Evolutionary conservation across 2,329 filamentous ascomycete species (phyloP).

Genomic region (Epichloe hybrida): DNA sequence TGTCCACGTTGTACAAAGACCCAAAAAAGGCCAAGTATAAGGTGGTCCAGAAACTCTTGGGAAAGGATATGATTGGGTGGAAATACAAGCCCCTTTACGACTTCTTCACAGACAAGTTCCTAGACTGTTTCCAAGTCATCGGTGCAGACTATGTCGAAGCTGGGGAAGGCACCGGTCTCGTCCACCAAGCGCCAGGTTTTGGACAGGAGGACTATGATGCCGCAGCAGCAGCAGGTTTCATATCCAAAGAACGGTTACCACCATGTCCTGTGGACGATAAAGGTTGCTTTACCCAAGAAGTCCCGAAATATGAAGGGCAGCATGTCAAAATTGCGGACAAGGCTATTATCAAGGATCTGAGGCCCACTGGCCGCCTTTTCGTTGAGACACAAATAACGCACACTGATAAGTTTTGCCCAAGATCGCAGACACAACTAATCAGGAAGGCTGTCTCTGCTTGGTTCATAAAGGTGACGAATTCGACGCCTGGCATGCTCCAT

Average conservation of each 20-base stretch:
- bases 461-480: slow-evolving; percentile 14
- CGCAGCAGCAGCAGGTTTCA: slow-evolving; percentile 49
- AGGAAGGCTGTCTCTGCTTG: slow-evolving; percentile 15
- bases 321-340: slow-evolving; percentile 16
- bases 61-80: slow-evolving; percentile 56
- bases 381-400: slow-evolving; percentile 12
- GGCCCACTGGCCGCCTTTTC: slow-evolving; percentile 11
- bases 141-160: slow-evolving; percentile 59
- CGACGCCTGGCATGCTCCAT: slow-evolving; percentile 11
- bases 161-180: slow-evolving; percentile 61
- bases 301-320: slow-evolving; percentile 13
- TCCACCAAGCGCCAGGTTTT: slow-evolving; percentile 62
- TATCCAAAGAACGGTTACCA: slow-evolving; percentile 46
- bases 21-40: slow-evolving; percentile 69
- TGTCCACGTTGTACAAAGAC: slow-evolving; percentile 52
- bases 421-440: slow-evolving; percentile 16
- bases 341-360: slow-evolving; percentile 13
- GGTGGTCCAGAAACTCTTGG: slow-evolving; percentile 52
- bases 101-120: slow-evolving; percentile 60
- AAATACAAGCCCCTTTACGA: slow-evolving; percentile 59
- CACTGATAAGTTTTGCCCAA: slow-evolving; percentile 14
- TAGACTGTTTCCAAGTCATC: slow-evolving; percentile 53
- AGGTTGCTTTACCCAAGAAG: slow-evolving; percentile 13
- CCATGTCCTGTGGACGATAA: slow-evolving; percentile 57
- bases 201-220: slow-evolving; percentile 68